phyloP scores from a whole-genome alignment of 352 stramenopile species.

The Phytophthora foliorum region DNA sequence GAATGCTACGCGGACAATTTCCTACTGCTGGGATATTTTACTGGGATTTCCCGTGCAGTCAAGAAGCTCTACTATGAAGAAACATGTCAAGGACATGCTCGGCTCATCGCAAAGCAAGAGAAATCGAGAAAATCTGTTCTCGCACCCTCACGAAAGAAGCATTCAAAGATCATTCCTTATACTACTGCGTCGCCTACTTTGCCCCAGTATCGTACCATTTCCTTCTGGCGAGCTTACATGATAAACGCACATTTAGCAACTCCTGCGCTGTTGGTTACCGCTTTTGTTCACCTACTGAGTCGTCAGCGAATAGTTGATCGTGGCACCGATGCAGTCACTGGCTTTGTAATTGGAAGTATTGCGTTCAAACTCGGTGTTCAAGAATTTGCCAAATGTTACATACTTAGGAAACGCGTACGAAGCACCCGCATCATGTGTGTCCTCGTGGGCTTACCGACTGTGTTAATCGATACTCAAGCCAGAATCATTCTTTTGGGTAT shows the following conservation, averaged over 20 bases:
- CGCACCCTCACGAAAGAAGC: background rate
- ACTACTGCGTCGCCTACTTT: too few relatives aligned
- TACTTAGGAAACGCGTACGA: conserved; percentile 31
- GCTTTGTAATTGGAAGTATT: conserved; percentile 28
- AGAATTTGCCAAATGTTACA: conserved; percentile 34
- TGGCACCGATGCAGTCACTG: background rate
- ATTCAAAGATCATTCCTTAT: background rate
- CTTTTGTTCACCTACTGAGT: conserved; percentile 37
- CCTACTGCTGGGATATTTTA: conserved; percentile 23
- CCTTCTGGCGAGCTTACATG: conserved; percentile 14
- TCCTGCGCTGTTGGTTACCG: conserved; percentile 18
- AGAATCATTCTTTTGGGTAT: conserved; percentile 42
- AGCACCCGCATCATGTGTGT: conserved; percentile 46
- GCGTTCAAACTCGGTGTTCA: conserved; percentile 44
- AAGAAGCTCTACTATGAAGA: conserved; percentile 36
- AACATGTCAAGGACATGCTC: conserved; percentile 15
- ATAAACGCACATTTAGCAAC: background rate
- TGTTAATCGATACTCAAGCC: conserved; percentile 53
- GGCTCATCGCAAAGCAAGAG: conserved; percentile 3
- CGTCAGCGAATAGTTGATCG: conserved; percentile 11
- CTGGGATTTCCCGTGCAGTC: conserved; percentile 13
- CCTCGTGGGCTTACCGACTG: conserved; percentile 37
- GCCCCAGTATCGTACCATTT: background rate
- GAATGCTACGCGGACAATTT: conserved; percentile 25
- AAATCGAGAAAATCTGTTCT: background rate